Evolutionary conservation across 345 rosid species (phyloP), one percentile per base, ranked within the genome.

Genomic region (Arabidopsis arenosa): DNA sequence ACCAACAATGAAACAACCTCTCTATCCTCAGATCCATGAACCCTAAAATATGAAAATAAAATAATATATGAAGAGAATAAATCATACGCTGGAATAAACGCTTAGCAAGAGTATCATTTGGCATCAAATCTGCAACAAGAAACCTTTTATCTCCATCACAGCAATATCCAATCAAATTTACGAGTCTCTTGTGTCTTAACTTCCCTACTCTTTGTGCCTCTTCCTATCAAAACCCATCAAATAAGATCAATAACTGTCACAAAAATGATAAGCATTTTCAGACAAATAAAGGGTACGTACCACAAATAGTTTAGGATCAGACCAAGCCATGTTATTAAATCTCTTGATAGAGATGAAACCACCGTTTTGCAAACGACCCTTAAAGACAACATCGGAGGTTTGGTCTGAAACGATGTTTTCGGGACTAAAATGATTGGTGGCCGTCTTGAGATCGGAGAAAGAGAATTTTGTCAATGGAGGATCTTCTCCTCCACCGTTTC

Each of bases 151-250:
- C 90, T 9, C 88, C 97, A 56, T 92, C 93, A 47, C 96, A 92
- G 74, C 97, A 94, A 70, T 90, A 94, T 7, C 98, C 98, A 57
- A 94, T 86, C 94, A 94, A 83, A 79, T 92, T 84, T 10, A 90
- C 95, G 37, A 94, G 23, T 70, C 89, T 82, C 74, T 83, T 84
- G 74, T 90, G 90, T 79, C 87, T 85, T 78, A 94, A 66, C 77
- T 79, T 86, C 60, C 96, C 95, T 18, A 94, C 93, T 63, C 87
- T 92, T 79, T 77, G 75, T 5, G 96, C 97, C 79, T 94, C 97
- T n/a, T 88, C 92, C 98, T 89, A 57, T 35, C 54, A 71, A 63
- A 63, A 32, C 55, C 28, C 35, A 12, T 57, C 40, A 39, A 33
- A 61, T 12, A 23, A 32, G 26, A 66, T 66, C 35, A 57, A 36